Evolutionary conservation across 768 basidiomycete species (phyloP).

Genomic region (Amanita muscaria): DNA sequence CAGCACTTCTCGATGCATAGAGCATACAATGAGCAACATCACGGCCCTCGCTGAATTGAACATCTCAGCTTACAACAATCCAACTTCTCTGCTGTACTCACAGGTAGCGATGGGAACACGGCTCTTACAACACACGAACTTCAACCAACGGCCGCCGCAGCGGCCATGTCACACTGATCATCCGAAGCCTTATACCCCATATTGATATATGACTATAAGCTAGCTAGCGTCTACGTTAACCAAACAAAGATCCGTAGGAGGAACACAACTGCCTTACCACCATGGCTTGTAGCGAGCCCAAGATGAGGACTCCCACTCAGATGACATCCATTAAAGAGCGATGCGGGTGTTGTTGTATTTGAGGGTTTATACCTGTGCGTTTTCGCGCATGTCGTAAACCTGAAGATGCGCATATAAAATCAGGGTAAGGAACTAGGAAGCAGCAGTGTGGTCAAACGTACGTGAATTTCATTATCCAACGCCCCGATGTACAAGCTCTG

Average conservation of each 20-base stretch:
- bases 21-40: slow-evolving; percentile 27
- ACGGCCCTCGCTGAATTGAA: slow-evolving; percentile 24
- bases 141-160: slow-evolving; percentile 36
- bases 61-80: neutral
- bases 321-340: no score
- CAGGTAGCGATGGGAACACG: slow-evolving; percentile 63
- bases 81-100: slow-evolving; percentile 58
- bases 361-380: no score
- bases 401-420: no score
- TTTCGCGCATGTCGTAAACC: no score
- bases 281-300: slow-evolving; percentile 53
- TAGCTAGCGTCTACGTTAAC: slow-evolving; percentile 26
- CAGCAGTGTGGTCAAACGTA: no score
- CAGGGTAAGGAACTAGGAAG: no score
- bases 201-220: slow-evolving; percentile 66
- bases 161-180: slow-evolving; percentile 64
- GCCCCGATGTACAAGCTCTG: no score
- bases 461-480: no score
- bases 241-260: neutral
- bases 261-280: slow-evolving; percentile 44
- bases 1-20: slow-evolving; percentile 6
- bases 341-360: no score
- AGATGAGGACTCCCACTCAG: slow-evolving; percentile 20
- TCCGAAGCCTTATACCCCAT: slow-evolving; percentile 57
- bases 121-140: slow-evolving; percentile 44